Evolutionary conservation across 1,284 basidiomycete genomes (phyloP).

Genomic region (Coniophora puteana): DNA sequence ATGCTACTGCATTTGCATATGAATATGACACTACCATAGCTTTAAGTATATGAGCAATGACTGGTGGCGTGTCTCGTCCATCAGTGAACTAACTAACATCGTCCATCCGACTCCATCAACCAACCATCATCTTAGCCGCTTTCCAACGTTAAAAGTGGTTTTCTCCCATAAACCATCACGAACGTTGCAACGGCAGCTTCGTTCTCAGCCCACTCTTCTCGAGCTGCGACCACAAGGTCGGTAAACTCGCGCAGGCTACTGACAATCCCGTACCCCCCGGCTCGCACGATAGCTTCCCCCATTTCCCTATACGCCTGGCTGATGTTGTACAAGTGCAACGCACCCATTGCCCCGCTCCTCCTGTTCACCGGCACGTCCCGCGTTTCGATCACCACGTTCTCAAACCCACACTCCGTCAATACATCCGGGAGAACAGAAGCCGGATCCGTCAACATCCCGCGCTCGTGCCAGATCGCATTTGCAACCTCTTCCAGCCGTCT

Average conservation of each 20-base stretch:
- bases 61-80: too few relatives aligned
- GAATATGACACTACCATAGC: too few relatives aligned
- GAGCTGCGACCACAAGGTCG: slow-evolving; percentile 9
- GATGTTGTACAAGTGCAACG: slow-evolving; percentile 2
- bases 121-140: too few relatives aligned
- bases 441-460: too few relatives aligned
- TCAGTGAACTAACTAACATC: too few relatives aligned
- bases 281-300: slow-evolving; percentile 13
- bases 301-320: slow-evolving; percentile 17
- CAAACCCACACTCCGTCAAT: slow-evolving; percentile 17
- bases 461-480: too few relatives aligned
- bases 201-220: slow-evolving; percentile 19
- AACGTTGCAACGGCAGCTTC: slow-evolving; percentile 11
- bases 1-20: too few relatives aligned
- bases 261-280: slow-evolving; percentile 6
- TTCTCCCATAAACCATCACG: slow-evolving; percentile 15
- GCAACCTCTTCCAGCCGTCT: too few relatives aligned
- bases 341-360: slow-evolving; percentile 17
- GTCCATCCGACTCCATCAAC: too few relatives aligned
- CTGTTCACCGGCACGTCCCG: slow-evolving; percentile 12
- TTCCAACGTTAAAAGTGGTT: too few relatives aligned
- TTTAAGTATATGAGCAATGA: too few relatives aligned
- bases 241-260: slow-evolving; percentile 13
- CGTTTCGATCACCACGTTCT: slow-evolving; percentile 12
- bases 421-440: slow-evolving; percentile 20